phyloP scores from a whole-genome alignment of 805 yeast species.

The Zygosaccharomyces bailii region DNA sequence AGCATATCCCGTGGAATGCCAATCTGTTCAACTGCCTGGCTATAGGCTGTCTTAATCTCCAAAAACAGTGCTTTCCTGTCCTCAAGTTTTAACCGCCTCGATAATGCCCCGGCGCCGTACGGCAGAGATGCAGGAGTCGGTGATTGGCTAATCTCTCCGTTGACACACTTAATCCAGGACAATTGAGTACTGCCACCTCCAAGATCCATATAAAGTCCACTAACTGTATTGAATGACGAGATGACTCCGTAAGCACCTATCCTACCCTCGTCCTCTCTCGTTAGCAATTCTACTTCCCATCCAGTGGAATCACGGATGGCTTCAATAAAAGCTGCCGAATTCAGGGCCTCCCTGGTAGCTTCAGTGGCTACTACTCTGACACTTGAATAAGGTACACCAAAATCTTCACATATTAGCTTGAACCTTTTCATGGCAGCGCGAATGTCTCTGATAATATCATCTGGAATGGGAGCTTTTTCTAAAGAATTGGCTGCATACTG shows the following conservation, averaged over 20 bases:
- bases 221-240: conserved; percentile 61
- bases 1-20: conserved; percentile 50
- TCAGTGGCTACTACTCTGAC: conserved; percentile 72
- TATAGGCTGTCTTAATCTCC: conserved; percentile 52
- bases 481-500: conserved; percentile 43
- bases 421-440: conserved; percentile 64
- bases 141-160: conserved; percentile 55
- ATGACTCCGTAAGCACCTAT: conserved; percentile 73
- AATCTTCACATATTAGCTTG: conserved; percentile 65
- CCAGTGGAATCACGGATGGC: conserved; percentile 57
- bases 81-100: conserved; percentile 52
- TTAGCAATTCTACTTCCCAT: conserved; percentile 60
- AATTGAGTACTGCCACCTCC: conserved; percentile 71
- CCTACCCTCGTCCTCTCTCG: conserved; percentile 62
- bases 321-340: conserved; percentile 54
- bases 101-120: conserved; percentile 68
- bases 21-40: conserved; percentile 48
- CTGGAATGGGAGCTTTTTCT: conserved; percentile 52
- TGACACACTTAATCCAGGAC: conserved; percentile 60
- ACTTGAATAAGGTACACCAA: conserved; percentile 60
- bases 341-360: conserved; percentile 67
- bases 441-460: conserved; percentile 55
- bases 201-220: conserved; percentile 68
- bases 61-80: conserved; percentile 46
- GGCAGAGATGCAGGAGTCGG: conserved; percentile 61